Evolutionary conservation across 768 basidiomycete species (phyloP).

Genomic region (Terana coerulea): DNA sequence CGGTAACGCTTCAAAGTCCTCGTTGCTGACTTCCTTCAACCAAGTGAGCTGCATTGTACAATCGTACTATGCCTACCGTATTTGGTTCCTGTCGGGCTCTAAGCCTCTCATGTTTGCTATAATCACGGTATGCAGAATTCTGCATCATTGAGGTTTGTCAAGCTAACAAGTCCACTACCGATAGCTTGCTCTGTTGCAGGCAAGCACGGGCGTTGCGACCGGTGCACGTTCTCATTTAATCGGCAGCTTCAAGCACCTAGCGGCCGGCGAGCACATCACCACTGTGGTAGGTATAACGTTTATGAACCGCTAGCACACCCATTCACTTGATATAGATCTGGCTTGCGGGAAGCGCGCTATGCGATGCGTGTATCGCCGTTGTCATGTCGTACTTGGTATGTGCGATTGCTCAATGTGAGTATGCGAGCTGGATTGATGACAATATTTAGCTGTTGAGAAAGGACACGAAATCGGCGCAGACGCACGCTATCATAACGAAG

Average conservation of each 20-base stretch:
- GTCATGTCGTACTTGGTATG: constrained; percentile 21
- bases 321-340: constrained; percentile 17
- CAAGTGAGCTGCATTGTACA: constrained; percentile 5
- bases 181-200: constrained; percentile 2
- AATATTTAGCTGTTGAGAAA: background rate
- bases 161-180: background rate
- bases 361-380: constrained; percentile 26
- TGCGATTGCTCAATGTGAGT: too few relatives aligned
- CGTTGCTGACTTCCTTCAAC: background rate
- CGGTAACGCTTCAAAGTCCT: too few relatives aligned
- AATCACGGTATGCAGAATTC: background rate
- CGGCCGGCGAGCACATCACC: background rate
- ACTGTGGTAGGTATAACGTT: background rate
- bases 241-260: background rate
- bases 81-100: background rate
- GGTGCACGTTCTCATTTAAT: background rate
- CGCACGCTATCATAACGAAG: background rate
- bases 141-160: background rate
- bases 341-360: constrained; percentile 17
- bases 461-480: background rate
- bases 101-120: background rate
- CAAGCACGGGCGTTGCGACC: background rate
- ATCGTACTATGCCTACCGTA: constrained; percentile 4
- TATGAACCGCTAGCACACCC: too few relatives aligned
- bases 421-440: too few relatives aligned